Percentiles rank a stretch among this genome's conserved stretches.
Evolutionary conservation across 2,329 filamentous ascomycete genomes (phyloP).

Genomic region (Colletotrichum lupini): DNA sequence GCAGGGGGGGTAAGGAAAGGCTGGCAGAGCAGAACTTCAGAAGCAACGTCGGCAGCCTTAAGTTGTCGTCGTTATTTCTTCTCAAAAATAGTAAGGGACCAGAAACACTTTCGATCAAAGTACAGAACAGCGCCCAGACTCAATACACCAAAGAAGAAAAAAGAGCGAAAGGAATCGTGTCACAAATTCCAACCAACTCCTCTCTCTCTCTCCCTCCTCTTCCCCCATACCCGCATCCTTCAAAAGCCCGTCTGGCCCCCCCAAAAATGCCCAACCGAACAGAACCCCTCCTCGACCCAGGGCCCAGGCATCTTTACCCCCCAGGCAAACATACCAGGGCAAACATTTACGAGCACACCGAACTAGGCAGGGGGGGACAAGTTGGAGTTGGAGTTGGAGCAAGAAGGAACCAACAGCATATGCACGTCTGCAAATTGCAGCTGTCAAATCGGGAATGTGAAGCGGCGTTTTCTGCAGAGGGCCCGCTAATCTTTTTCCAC

Average conservation of each 20-base stretch:
- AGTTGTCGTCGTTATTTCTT: neutral
- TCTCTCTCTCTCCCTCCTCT: neutral
- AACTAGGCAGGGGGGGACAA: too few species aligned
- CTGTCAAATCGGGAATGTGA: neutral
- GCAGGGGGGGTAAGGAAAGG: neutral
- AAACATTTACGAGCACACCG: too few species aligned
- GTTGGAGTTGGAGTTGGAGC: too few species aligned
- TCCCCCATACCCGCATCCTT: neutral
- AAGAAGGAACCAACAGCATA: neutral
- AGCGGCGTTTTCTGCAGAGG: neutral
- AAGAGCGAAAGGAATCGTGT: neutral
- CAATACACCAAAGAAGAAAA: neutral
- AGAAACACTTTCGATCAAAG: neutral
- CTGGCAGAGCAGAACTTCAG: neutral
- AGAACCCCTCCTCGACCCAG: neutral
- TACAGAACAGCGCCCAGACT: neutral
- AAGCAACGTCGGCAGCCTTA: neutral
- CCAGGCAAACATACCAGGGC: too few species aligned
- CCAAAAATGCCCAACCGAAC: too few species aligned
- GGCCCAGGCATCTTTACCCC: too few species aligned
- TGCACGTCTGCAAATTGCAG: neutral
- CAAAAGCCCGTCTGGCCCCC: neutral
- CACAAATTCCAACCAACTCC: neutral
- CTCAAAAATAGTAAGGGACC: neutral
- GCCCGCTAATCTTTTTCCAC: neutral